Evolutionary conservation across 306 rosid genomes (phyloP).

Genomic region (Castanea mollissima): DNA sequence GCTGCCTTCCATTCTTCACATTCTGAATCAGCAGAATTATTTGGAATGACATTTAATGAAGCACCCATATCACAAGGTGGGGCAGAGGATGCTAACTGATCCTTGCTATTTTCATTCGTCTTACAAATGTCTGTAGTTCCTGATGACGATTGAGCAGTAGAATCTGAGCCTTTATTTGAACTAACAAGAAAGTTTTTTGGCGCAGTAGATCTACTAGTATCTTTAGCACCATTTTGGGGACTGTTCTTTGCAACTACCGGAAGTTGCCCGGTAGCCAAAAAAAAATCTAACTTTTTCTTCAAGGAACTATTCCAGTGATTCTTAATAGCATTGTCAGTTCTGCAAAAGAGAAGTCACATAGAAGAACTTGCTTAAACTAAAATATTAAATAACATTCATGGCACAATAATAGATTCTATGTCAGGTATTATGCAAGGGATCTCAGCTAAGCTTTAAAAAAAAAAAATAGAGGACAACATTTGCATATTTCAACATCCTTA

Average conservation of each 20-base stretch:
- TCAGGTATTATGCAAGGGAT: not conserved
- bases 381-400: not conserved
- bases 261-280: slow-evolving; percentile 83
- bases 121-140: slow-evolving; percentile 54
- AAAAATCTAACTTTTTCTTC: slow-evolving; percentile 89
- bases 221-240: slow-evolving; percentile 57
- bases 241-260: slow-evolving; percentile 67
- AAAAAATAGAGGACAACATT: not conserved
- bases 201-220: slow-evolving; percentile 46
- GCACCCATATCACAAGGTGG: slow-evolving; percentile 49
- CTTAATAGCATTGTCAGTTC: slow-evolving; percentile 98
- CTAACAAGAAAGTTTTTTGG: slow-evolving; percentile 38
- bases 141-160: slow-evolving; percentile 64
- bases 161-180: slow-evolving; percentile 56
- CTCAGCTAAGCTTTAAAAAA: not conserved
- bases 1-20: slow-evolving; percentile 50
- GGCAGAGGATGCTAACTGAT: slow-evolving; percentile 60
- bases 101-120: slow-evolving; percentile 55
- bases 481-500: slow-evolving; percentile 2
- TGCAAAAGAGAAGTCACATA: slow-evolving; percentile 31
- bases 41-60: slow-evolving; percentile 54
- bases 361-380: slow-evolving; percentile 12
- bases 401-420: not conserved
- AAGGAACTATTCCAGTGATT: slow-evolving; percentile 99
- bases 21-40: slow-evolving; percentile 67